Evolutionary conservation across 176 grass and related monocot species (phyloP).

Genomic region (Oropetium thomaeum): DNA sequence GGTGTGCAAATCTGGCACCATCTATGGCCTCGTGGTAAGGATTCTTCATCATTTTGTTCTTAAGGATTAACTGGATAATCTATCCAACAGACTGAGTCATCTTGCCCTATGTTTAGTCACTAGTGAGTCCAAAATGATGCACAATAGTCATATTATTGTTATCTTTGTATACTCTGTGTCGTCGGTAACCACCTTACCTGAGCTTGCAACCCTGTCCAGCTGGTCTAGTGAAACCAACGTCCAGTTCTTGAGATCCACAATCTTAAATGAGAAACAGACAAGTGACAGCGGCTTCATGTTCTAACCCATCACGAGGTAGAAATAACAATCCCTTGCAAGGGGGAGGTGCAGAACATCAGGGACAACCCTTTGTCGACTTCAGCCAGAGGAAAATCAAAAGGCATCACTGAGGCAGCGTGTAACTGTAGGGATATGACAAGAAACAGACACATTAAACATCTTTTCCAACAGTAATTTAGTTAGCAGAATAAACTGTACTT

Average conservation of each 20-base stretch:
- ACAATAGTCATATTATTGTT: neutral
- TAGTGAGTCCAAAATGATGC: neutral
- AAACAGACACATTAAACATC: too few species aligned
- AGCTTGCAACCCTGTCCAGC: too few species aligned
- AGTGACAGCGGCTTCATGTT: neutral
- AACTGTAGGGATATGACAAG: neutral
- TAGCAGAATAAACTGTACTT: neutral
- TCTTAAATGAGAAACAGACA: too few species aligned
- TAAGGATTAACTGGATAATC: conserved; percentile 18
- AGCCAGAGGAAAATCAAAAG: too few species aligned
- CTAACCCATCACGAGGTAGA: too few species aligned
- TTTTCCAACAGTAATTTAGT: too few species aligned
- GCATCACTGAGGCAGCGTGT: too few species aligned
- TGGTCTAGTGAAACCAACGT: too few species aligned
- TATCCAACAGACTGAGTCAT: conserved; percentile 22
- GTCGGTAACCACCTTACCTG: neutral
- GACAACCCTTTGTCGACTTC: neutral
- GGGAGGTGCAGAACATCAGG: too few species aligned
- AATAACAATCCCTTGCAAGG: too few species aligned
- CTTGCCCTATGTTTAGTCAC: neutral
- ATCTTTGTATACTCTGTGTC: neutral
- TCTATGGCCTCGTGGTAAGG: conserved; percentile 18
- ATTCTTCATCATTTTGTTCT: neutral
- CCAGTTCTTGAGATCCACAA: too few species aligned
- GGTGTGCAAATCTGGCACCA: conserved; percentile 6